Evolutionary conservation across 2,329 filamentous ascomycete species (phyloP).

Genomic region (Nothopassalora personata): DNA sequence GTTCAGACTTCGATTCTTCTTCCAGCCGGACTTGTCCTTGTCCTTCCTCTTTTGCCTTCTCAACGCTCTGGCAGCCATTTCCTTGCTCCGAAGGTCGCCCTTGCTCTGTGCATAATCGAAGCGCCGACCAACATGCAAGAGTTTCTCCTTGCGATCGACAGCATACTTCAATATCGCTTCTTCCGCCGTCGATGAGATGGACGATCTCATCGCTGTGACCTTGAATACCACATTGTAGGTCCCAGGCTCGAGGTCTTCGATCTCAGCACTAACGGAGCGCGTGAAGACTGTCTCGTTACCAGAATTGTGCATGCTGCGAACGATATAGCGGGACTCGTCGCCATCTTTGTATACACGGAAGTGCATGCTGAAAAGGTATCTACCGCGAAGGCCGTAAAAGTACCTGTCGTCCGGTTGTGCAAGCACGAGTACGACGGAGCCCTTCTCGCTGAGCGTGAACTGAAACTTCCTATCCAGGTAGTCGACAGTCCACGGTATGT

Average conservation of each 20-base stretch:
- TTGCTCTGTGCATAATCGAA: conserved; percentile 68
- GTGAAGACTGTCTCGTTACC: conserved; percentile 57
- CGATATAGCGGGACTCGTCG: conserved; percentile 23
- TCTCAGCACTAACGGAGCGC: conserved; percentile 70
- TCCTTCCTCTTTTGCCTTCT: conserved; percentile 34
- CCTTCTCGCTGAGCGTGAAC: conserved; percentile 47
- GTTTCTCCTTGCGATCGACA: conserved; percentile 62
- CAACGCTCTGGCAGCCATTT: conserved; percentile 40
- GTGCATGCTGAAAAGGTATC: conserved; percentile 54
- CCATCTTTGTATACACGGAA: conserved; percentile 55
- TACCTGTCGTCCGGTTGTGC: conserved; percentile 59
- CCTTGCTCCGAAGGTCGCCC: conserved; percentile 51
- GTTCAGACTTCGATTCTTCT: conserved; percentile 37
- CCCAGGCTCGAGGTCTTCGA: conserved; percentile 63
- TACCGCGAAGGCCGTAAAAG: conserved; percentile 52
- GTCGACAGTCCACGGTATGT: conserved; percentile 56
- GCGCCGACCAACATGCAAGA: conserved; percentile 63
- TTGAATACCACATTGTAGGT: conserved; percentile 72
- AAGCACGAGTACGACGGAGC: conserved; percentile 54
- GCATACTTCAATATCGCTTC: conserved; percentile 63
- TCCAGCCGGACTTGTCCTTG: conserved; percentile 33
- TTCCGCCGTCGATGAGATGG: conserved; percentile 52
- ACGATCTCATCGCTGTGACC: conserved; percentile 59
- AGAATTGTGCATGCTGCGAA: conserved; percentile 29
- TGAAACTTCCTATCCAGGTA: conserved; percentile 58